Evolutionary conservation across 1,284 basidiomycete species (phyloP), one percentile per base, ranked within the genome.

Genomic region (Grifola frondosa): DNA sequence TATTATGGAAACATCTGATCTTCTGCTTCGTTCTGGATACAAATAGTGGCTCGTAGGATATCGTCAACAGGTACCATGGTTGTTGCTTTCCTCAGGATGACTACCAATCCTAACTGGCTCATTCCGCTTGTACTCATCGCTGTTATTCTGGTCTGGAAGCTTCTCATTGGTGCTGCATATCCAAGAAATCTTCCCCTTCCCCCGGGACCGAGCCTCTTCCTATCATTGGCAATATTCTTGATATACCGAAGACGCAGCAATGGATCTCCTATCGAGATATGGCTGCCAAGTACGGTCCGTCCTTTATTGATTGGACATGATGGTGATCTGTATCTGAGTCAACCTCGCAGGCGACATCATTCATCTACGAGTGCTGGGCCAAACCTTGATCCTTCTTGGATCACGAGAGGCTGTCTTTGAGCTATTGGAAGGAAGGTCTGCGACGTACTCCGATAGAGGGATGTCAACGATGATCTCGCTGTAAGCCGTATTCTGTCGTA

Each of bases 321-420:
- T n/a, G n/a, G n/a, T 16, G 25, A n/a, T 41, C 28, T n/a, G n/a
- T 30, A n/a, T n/a, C n/a, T n/a, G n/a, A n/a, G n/a, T n/a, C n/a
- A n/a, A n/a, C n/a, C n/a, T n/a, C n/a, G n/a, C 22, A 46, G 48
- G 48, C 23, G 48, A 46, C 11, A 30, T 49, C 36, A 44, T 49
- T 12, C 43, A 49, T 29, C 19, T 49, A 33, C 25, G 46, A 24
- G 40, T 49, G 9, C 19, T 49, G 7, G 44, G 48, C 13, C 26
- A 30, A 12, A 22, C 40, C 3, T 42, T 39, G 15, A 22, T 49
- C 15, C 26, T 49, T 15, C 25, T 49, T 11, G 42, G 38, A 19
- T 46, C 48, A 5, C 35, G 30, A n/a, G 24, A 42, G 16, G 30
- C 36, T 3, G 34, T 37, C 8, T n/a, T 36, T n/a, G 44, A 49